Percentiles rank a stretch among this genome's conserved stretches.
Conservation (phyloP, 2,329 filamentous ascomycete species). For the Claviceps paspali region DNA sequence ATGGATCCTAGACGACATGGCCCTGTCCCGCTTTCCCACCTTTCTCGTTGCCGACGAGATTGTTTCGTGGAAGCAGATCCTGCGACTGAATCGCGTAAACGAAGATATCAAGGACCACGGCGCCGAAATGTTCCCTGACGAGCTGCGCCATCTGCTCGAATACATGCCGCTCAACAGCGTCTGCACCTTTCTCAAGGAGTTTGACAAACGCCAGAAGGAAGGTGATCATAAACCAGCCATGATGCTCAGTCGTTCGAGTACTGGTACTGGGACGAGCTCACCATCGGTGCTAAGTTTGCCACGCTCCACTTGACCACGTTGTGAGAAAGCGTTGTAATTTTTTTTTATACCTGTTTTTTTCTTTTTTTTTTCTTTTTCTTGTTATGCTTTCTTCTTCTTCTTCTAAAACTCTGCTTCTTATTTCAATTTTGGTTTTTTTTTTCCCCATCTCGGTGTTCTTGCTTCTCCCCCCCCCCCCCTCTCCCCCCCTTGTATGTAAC, state of each 20-base stretch:
- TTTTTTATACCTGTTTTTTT: too few relatives aligned
- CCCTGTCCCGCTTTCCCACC: slow-evolving; percentile 16
- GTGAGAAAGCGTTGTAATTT: too few relatives aligned
- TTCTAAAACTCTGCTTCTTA: too few relatives aligned
- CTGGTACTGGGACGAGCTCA: background rate
- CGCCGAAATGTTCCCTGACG: slow-evolving; percentile 16
- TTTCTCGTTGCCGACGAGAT: slow-evolving; percentile 20
- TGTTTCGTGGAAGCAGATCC: slow-evolving; percentile 20
- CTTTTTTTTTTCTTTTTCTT: too few relatives aligned
- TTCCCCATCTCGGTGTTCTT: too few relatives aligned
- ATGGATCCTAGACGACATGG: slow-evolving; percentile 23
- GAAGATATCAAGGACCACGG: slow-evolving; percentile 20
- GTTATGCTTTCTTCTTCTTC: too few relatives aligned
- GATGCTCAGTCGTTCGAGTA: slow-evolving; percentile 2
- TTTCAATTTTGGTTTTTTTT: too few relatives aligned
- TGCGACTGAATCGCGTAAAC: slow-evolving; percentile 18
- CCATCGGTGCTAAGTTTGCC: background rate
- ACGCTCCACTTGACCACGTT: too few relatives aligned
- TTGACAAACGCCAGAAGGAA: slow-evolving; percentile 6
- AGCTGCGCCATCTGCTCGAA: slow-evolving; percentile 8
- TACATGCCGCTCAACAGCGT: slow-evolving; percentile 9
- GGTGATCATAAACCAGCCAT: slow-evolving; percentile 1
- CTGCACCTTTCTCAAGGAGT: slow-evolving; percentile 8
- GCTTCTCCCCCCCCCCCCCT: too few relatives aligned
- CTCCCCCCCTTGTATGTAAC: too few relatives aligned